These are phyloP conservation scores for Solanum clarkiae DNA, from an alignment of 257 asterid species.

Conservation along the genomic window DNA sequence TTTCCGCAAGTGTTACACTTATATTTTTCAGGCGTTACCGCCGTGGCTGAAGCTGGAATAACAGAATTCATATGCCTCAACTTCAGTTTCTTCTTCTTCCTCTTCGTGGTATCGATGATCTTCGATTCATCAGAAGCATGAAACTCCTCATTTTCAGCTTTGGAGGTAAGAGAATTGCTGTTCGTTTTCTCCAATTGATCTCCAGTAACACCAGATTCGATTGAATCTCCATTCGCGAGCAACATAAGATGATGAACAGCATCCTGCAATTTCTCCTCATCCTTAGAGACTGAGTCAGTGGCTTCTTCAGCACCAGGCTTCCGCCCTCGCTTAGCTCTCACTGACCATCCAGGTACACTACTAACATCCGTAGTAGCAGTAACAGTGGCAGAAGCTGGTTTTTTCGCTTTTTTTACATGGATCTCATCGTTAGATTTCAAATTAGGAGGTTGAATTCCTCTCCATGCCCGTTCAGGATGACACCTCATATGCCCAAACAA, in stretches of 20 bases:
- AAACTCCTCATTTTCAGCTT: background rate
- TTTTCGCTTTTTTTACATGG: background rate
- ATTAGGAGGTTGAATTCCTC: constrained; percentile 33
- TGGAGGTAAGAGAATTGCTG: constrained; percentile 5
- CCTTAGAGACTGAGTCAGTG: constrained; percentile 9
- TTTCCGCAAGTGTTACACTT: constrained; percentile 18
- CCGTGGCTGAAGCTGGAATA: background rate
- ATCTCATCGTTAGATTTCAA: background rate
- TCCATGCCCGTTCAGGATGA: constrained; percentile 52
- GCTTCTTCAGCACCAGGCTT: background rate
- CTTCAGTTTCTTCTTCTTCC: constrained; percentile 22
- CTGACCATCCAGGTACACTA: constrained; percentile 29
- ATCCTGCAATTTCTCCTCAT: constrained; percentile 2
- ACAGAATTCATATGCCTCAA: constrained; percentile 13
- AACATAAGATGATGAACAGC: constrained; percentile 35
- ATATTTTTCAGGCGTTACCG: constrained; percentile 11
- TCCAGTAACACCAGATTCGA: background rate
- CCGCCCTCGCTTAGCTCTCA: constrained; percentile 51
- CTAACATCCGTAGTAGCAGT: background rate
- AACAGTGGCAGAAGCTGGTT: background rate
- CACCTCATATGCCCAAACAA: constrained; percentile 59
- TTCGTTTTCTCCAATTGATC: constrained; percentile 16
- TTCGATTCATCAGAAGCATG: background rate
- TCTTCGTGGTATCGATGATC: background rate
- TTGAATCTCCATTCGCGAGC: constrained; percentile 16